phyloP scores from a whole-genome alignment of 106 monocot species.

The Acorus gramineus region DNA sequence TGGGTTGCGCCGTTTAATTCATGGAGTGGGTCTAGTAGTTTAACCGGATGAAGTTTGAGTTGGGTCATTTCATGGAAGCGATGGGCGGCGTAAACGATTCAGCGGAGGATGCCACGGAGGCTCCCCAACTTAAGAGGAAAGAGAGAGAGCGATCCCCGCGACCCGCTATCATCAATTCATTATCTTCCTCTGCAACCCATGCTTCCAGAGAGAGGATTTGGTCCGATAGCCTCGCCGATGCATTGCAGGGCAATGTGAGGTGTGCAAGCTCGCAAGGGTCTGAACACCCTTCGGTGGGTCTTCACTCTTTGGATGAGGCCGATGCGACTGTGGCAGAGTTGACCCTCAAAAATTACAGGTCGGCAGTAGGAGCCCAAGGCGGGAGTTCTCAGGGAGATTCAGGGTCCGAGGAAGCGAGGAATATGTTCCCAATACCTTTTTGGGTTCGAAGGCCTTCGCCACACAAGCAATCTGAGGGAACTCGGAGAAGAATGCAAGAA shows the following conservation, averaged over 20 bases:
- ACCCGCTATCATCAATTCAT: constrained; percentile 14
- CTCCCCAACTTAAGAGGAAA: constrained; percentile 30
- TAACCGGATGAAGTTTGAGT: no score
- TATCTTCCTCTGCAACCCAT: constrained; percentile 19
- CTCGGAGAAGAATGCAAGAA: constrained; percentile 12
- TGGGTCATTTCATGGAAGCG: constrained; percentile 34
- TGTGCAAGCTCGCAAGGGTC: constrained; percentile 8
- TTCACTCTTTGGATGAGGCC: not conserved
- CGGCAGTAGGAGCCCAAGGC: constrained; percentile 23
- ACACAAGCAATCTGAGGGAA: not conserved
- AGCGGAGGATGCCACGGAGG: constrained; percentile 30
- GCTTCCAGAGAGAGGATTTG: constrained; percentile 27
- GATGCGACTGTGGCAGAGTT: constrained; percentile 49
- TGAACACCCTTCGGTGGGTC: not conserved
- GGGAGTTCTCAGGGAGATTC: constrained; percentile 5
- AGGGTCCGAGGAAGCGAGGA: constrained; percentile 6
- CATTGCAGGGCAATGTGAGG: constrained; percentile 10
- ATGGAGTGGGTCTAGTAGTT: no score
- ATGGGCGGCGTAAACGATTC: constrained; percentile 38
- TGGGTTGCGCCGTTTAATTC: no score
- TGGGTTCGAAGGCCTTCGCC: constrained; percentile 7
- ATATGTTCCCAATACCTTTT: constrained; percentile 12
- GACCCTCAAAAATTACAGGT: constrained; percentile 43
- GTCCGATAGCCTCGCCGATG: constrained; percentile 33
- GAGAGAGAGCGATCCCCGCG: constrained; percentile 25